phyloP scores from a whole-genome alignment of 257 asterid species.

The Oldenlandia corymbosa region DNA sequence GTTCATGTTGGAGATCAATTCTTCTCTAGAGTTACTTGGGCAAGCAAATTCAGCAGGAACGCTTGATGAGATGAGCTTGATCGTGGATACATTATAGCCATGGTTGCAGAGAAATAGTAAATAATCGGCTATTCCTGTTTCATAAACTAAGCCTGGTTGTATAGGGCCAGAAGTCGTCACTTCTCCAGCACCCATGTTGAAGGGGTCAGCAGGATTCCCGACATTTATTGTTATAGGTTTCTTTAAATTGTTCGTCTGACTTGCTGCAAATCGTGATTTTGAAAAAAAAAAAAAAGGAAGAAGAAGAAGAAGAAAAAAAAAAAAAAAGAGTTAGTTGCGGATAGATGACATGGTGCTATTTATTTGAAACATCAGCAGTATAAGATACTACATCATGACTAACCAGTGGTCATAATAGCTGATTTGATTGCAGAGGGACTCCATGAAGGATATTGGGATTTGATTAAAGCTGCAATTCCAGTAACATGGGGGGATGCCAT shows the following conservation, averaged over 20 bases:
- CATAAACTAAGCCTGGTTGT: slow-evolving; percentile 78
- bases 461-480: slow-evolving; percentile 2
- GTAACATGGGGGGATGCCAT: slow-evolving; percentile 47
- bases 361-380: too few species aligned
- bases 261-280: slow-evolving; percentile 51
- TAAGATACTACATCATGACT: too few species aligned
- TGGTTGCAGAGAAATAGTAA: slow-evolving; percentile 54
- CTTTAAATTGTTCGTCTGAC: slow-evolving; percentile 52
- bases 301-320: too few species aligned
- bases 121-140: slow-evolving; percentile 61
- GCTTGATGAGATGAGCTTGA: slow-evolving; percentile 42
- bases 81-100: slow-evolving; percentile 41
- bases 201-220: slow-evolving; percentile 56
- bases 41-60: slow-evolving; percentile 59
- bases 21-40: slow-evolving; percentile 31
- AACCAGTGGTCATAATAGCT: background rate
- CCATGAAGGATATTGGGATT: background rate
- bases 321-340: too few species aligned
- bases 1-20: slow-evolving; percentile 62
- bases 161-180: slow-evolving; percentile 46
- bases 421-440: background rate
- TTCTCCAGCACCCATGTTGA: slow-evolving; percentile 84
- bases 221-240: slow-evolving; percentile 41
- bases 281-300: too few species aligned
- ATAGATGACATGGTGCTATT: too few species aligned